phyloP scores from a whole-genome alignment of 768 basidiomycete species.

The Auricularia cornea region DNA sequence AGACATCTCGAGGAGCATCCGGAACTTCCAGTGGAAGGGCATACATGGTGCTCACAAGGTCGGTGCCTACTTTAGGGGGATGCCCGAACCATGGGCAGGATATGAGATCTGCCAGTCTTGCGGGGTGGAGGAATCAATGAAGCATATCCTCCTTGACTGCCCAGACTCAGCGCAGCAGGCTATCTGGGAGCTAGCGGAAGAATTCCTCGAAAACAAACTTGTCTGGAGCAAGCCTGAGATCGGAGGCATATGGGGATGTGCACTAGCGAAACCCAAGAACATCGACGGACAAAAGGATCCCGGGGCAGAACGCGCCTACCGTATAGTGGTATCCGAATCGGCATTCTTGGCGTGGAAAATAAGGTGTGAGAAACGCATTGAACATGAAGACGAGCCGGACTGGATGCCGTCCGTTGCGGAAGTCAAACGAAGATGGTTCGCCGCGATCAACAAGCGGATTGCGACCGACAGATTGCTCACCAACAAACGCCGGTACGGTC shows the following conservation, averaged over 20 bases:
- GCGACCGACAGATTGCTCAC: background rate
- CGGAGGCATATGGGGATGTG: background rate
- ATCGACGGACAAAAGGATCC: no score
- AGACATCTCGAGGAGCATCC: background rate
- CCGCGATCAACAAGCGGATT: background rate
- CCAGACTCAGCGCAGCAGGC: conserved; percentile 9
- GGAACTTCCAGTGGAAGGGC: conserved; percentile 10
- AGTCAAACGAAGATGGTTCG: background rate
- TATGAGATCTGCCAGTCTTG: conserved; percentile 10
- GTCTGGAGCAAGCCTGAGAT: background rate
- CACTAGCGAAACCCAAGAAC: background rate
- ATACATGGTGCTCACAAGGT: conserved; percentile 14
- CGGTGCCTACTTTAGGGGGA: conserved; percentile 9
- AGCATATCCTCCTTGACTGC: conserved; percentile 17
- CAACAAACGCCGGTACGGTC: background rate
- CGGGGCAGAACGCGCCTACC: background rate
- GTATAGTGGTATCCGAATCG: background rate
- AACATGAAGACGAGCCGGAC: background rate
- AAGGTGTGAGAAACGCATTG: background rate
- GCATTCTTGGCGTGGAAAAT: background rate
- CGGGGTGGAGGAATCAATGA: conserved; percentile 9
- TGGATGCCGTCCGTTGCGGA: background rate
- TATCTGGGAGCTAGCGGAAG: conserved; percentile 10
- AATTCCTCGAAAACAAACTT: conserved; percentile 5
- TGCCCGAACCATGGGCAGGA: conserved; percentile 3